Conservation (phyloP, 345 rosid genomes). For the Viola odorata region DNA sequence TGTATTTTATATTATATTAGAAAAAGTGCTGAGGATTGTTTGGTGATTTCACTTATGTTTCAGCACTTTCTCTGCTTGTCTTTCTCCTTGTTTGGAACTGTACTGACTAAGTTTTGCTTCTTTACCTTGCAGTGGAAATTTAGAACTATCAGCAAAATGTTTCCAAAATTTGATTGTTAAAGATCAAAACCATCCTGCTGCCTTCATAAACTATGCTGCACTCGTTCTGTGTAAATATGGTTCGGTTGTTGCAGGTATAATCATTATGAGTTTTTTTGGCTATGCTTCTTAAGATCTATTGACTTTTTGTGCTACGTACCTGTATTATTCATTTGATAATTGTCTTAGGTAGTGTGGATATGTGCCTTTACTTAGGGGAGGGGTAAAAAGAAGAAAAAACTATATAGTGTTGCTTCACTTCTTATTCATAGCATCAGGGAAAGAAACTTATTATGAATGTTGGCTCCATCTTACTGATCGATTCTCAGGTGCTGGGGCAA, state of each 20-base stretch:
- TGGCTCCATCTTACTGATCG: too few relatives aligned
- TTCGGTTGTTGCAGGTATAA: constrained; percentile 71
- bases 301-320: not conserved
- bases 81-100: not conserved
- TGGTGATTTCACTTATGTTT: too few relatives aligned
- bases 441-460: too few relatives aligned
- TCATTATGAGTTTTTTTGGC: constrained; percentile 10
- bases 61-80: too few relatives aligned
- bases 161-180: constrained; percentile 76
- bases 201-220: constrained; percentile 77
- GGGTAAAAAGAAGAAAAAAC: too few relatives aligned
- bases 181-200: constrained; percentile 95
- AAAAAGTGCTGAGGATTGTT: too few relatives aligned
- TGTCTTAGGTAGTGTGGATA: too few relatives aligned
- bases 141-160: constrained; percentile 79
- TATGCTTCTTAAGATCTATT: constrained; percentile 6
- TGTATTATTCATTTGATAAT: too few relatives aligned
- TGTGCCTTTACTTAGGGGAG: too few relatives aligned
- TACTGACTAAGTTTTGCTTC: too few relatives aligned
- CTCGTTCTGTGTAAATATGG: constrained; percentile 77
- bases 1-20: too few relatives aligned
- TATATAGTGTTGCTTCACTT: not conserved
- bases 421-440: not conserved
- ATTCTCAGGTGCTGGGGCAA: constrained; percentile 80
- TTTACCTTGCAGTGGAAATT: constrained; percentile 50